Evolutionary conservation across 1,284 basidiomycete species (phyloP).

Genomic region (Microbotryomycetes sp.): DNA sequence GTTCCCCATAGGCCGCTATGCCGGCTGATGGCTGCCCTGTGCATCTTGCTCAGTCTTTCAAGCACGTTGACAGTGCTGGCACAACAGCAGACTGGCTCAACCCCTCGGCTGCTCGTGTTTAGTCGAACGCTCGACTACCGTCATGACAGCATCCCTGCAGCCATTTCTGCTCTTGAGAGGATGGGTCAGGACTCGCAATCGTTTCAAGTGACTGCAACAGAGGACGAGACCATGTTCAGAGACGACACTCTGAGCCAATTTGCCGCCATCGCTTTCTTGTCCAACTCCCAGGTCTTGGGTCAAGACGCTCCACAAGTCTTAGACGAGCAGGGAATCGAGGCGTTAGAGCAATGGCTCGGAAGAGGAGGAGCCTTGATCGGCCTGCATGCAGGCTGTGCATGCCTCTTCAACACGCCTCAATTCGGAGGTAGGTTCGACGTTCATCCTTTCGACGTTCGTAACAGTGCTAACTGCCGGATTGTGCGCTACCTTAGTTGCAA

Average conservation of each 20-base stretch:
- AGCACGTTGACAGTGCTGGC: too few species aligned
- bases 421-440: slow-evolving; percentile 20
- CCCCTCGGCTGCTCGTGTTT: neutral
- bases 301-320: neutral
- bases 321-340: slow-evolving; percentile 8
- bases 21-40: too few species aligned
- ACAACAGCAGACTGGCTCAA: neutral
- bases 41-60: too few species aligned
- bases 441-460: neutral
- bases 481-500: neutral
- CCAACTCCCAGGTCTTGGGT: slow-evolving; percentile 18
- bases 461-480: neutral
- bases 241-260: slow-evolving; percentile 5
- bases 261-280: slow-evolving; percentile 26
- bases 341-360: slow-evolving; percentile 20
- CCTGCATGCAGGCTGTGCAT: slow-evolving; percentile 27
- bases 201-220: slow-evolving; percentile 17
- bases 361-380: slow-evolving; percentile 19
- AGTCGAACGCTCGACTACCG: neutral
- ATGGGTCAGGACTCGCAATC: slow-evolving; percentile 2
- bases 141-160: slow-evolving; percentile 19
- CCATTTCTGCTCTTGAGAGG: slow-evolving; percentile 10
- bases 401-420: slow-evolving; percentile 23
- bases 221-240: slow-evolving; percentile 19
- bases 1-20: too few species aligned